phyloP scores from a whole-genome alignment of 2,329 filamentous ascomycete genomes.

The Aspergillus fischeri region DNA sequence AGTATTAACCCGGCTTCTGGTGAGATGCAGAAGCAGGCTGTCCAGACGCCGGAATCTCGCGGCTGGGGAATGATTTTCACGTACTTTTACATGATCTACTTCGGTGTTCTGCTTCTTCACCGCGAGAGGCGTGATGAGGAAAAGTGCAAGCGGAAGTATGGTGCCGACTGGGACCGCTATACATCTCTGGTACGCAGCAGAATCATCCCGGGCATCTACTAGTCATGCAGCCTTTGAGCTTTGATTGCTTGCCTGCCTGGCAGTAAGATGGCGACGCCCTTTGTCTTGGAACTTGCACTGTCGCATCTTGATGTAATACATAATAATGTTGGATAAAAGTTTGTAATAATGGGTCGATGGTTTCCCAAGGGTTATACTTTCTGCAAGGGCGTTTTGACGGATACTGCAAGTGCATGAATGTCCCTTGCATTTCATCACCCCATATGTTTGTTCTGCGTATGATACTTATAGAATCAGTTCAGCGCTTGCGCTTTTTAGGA shows the following conservation, averaged over 20 bases:
- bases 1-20: conserved; percentile 47
- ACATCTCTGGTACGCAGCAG: conserved; percentile 74
- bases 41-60: conserved; percentile 67
- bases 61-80: conserved; percentile 86
- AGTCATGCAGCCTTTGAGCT: not conserved
- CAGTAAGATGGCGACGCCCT: not conserved
- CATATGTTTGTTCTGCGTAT: not conserved
- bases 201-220: conserved; percentile 86
- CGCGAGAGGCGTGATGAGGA: conserved; percentile 83
- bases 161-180: conserved; percentile 86
- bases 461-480: not conserved
- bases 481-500: conserved; percentile 26
- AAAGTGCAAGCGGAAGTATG: conserved; percentile 89
- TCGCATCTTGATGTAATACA: not conserved
- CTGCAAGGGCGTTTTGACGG: not conserved
- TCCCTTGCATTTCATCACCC: conserved; percentile 1
- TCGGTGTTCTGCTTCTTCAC: conserved; percentile 79
- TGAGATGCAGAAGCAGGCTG: conserved; percentile 66
- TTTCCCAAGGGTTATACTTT: not conserved
- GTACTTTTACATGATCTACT: conserved; percentile 94
- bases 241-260: too few species aligned
- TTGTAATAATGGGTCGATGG: not conserved
- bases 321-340: not conserved
- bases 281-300: not conserved
- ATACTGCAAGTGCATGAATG: not conserved